Evolutionary conservation across 768 basidiomycete species (phyloP).

Genomic region (Leccinum ochraceum): DNA sequence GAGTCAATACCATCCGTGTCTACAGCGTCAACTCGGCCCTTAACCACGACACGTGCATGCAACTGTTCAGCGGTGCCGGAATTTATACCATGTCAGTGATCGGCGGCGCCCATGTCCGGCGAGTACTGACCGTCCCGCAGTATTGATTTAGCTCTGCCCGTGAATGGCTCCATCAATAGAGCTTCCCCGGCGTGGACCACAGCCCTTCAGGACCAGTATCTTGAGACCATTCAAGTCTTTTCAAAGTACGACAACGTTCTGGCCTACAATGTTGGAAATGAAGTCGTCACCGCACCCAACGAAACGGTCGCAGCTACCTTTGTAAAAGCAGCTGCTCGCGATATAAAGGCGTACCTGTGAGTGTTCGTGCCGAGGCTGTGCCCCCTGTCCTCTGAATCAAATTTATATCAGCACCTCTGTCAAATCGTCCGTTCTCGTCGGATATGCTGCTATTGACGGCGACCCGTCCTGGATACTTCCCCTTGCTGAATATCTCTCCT

Average conservation of each 20-base stretch:
- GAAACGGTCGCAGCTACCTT: slow-evolving; percentile 69
- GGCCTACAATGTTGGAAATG: slow-evolving; percentile 90
- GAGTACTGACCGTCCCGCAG: slow-evolving; percentile 40
- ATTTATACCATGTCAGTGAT: slow-evolving; percentile 84
- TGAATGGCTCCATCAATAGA: slow-evolving; percentile 85
- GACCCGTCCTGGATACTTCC: slow-evolving; percentile 57
- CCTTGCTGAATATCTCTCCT: slow-evolving; percentile 79
- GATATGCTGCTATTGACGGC: slow-evolving; percentile 86
- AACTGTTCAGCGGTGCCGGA: slow-evolving; percentile 66
- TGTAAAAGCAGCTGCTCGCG: slow-evolving; percentile 90
- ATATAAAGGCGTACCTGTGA: slow-evolving; percentile 81
- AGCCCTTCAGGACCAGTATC: slow-evolving; percentile 77
- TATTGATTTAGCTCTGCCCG: slow-evolving; percentile 81
- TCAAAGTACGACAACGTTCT: slow-evolving; percentile 89
- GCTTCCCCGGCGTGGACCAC: slow-evolving; percentile 73
- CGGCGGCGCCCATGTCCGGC: slow-evolving; percentile 4
- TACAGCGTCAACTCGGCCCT: slow-evolving; percentile 83
- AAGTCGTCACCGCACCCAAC: slow-evolving; percentile 57
- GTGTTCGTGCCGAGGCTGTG: slow-evolving; percentile 26
- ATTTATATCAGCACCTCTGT: slow-evolving; percentile 56
- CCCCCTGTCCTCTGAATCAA: background rate
- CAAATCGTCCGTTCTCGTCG: slow-evolving; percentile 65
- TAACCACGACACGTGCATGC: slow-evolving; percentile 91
- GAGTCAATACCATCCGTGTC: slow-evolving; percentile 79
- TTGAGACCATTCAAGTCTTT: slow-evolving; percentile 76